Evolutionary conservation across 2,329 filamentous ascomycete species (phyloP).

Genomic region (Aspergillus texensis): DNA sequence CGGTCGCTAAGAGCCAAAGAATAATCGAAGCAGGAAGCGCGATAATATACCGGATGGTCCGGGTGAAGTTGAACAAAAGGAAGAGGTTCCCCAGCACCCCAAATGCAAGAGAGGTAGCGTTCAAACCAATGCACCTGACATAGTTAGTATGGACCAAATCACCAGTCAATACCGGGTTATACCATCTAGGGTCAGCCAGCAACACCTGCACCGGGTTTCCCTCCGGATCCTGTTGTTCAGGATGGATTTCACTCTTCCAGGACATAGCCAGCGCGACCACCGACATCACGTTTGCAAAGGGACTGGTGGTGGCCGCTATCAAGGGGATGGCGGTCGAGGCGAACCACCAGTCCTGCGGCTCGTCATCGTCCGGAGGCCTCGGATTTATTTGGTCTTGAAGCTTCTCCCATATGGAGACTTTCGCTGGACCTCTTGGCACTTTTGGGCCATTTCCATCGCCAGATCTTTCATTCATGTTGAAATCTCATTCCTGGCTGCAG

Average conservation of each 20-base stretch:
- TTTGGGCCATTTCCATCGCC: not conserved
- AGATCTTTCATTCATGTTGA: not conserved
- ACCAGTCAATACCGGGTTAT: slow-evolving; percentile 14
- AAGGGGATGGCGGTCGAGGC: slow-evolving; percentile 66
- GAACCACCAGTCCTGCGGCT: slow-evolving; percentile 53
- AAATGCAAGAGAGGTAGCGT: slow-evolving; percentile 74
- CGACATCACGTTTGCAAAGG: slow-evolving; percentile 83
- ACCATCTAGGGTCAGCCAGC: slow-evolving; percentile 72
- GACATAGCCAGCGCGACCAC: slow-evolving; percentile 81
- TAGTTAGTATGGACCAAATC: slow-evolving; percentile 6
- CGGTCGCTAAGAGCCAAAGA: slow-evolving; percentile 70
- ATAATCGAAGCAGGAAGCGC: slow-evolving; percentile 82
- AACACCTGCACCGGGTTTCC: slow-evolving; percentile 54
- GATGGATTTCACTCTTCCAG: slow-evolving; percentile 65
- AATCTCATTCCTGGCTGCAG: not conserved
- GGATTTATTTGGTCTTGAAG: slow-evolving; percentile 32
- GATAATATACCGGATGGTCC: slow-evolving; percentile 75
- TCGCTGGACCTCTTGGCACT: slow-evolving; percentile 10
- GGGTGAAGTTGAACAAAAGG: slow-evolving; percentile 84
- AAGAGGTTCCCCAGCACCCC: slow-evolving; percentile 80
- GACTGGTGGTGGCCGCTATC: slow-evolving; percentile 80
- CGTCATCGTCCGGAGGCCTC: slow-evolving; percentile 46
- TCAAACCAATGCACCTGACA: slow-evolving; percentile 69
- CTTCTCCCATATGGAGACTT: not conserved
- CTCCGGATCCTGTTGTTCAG: slow-evolving; percentile 51